Evolutionary conservation across 2,329 filamentous ascomycete species (phyloP), one percentile per base, ranked within the genome.

Genomic region (Colletotrichum sp.): DNA sequence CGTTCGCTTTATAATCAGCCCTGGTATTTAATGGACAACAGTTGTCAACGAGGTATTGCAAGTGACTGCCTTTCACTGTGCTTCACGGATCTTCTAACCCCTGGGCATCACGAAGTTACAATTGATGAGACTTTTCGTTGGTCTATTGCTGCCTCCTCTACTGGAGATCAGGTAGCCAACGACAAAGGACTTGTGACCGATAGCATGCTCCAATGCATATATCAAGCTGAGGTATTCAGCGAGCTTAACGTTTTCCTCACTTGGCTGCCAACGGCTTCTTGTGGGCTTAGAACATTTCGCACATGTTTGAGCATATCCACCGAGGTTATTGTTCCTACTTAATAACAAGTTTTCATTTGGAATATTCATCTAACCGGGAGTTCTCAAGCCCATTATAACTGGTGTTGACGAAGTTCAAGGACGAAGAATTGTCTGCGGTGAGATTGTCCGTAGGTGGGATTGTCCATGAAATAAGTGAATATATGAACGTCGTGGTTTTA

Each of bases 181-280:
- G n/a, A 51, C 43, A 2, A 51, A 51, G n/a, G n/a, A 4, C 1
- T 2, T 21, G 11, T 51, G n/a, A 21, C 12, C 11, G 1, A 47
- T 13, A n/a, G 43, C 43, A 43, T 47, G 11, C 5, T 47, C 1
- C 43, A 21, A 47, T 47, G 0, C 7, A 0, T 21, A 4, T 47
- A 21, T 21, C 3, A 47, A 21, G 1, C 11, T 1, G 18, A 7
- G 1, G 43, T 4, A 4, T n/a, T 21, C 43, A 7, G 9, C 0
- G 11, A 2, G n/a, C 43, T 21, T 13, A 2, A 21, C 11, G 0
- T 47, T 7, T 47, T 12, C 43, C 43, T 47, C 43, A 7, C 11
- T 21, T n/a, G 43, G n/a, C n/a, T 21, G 43, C 21, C 11, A 47
- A 47, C n/a, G n/a, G 6, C 11, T 47, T 47, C 43, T 4, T 47